Evolutionary conservation across 495 filamentous ascomycete genomes (phyloP).

Genomic region (Chaetomidium leptoderma): DNA sequence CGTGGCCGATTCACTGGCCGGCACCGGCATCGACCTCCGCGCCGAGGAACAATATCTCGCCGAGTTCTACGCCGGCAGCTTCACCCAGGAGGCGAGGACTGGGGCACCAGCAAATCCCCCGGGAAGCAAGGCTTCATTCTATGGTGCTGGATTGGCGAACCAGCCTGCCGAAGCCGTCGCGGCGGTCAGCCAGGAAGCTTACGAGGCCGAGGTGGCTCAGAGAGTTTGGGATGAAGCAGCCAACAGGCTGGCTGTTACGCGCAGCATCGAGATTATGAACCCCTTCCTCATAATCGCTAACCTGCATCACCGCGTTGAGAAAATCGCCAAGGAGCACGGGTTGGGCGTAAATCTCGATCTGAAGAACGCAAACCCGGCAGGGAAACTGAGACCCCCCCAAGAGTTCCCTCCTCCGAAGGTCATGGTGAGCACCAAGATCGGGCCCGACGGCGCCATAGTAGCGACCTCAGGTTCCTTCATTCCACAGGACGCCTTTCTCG

Average conservation of each 20-base stretch:
- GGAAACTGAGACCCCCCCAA: conserved; percentile 46
- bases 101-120: conserved; percentile 49
- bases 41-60: conserved; percentile 75
- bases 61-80: conserved; percentile 47
- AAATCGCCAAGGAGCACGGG: conserved; percentile 57
- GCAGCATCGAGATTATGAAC: conserved; percentile 44
- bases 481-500: conserved; percentile 59
- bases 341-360: conserved; percentile 51
- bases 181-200: conserved; percentile 48
- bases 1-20: conserved; percentile 70
- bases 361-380: conserved; percentile 42
- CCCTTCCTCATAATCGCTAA: conserved; percentile 40
- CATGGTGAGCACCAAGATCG: conserved; percentile 35
- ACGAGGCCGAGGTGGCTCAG: conserved; percentile 45
- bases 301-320: conserved; percentile 49
- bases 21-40: conserved; percentile 75
- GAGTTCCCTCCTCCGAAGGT: conserved; percentile 45
- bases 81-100: conserved; percentile 34
- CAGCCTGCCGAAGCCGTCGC: conserved; percentile 48
- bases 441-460: conserved; percentile 53
- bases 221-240: conserved; percentile 46
- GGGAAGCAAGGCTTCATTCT: conserved; percentile 47
- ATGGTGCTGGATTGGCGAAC: conserved; percentile 56
- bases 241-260: conserved; percentile 37
- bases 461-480: conserved; percentile 61